Conservation (phyloP, 1,284 basidiomycete genomes). For the Fomitopsis pinicola region DNA sequence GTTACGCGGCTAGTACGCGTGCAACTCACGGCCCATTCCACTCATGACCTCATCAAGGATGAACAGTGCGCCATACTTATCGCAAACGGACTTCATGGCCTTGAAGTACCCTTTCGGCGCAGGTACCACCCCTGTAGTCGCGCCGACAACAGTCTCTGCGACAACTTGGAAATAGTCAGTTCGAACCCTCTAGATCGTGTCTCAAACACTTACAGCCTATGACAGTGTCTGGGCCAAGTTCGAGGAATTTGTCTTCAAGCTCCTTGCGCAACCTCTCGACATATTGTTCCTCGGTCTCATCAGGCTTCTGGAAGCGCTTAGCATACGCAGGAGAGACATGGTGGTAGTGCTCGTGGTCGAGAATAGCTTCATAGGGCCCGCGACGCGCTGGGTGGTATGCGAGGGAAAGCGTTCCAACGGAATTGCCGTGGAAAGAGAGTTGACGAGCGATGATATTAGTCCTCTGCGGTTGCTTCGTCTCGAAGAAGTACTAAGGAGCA, state of each 20-base stretch:
- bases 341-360: constrained; percentile 65
- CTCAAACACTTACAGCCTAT: constrained; percentile 56
- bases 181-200: neutral
- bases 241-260: constrained; percentile 79
- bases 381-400: constrained; percentile 63
- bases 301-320: constrained; percentile 63
- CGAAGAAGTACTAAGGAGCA: constrained; percentile 55
- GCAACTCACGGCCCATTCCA: constrained; percentile 74
- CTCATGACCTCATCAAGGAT: constrained; percentile 87
- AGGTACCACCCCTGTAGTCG: constrained; percentile 70
- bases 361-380: constrained; percentile 58
- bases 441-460: constrained; percentile 77
- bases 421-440: constrained; percentile 84
- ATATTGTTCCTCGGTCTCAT: constrained; percentile 75
- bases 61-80: constrained; percentile 82
- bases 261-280: constrained; percentile 72
- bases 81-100: constrained; percentile 84
- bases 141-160: constrained; percentile 82
- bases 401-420: constrained; percentile 64
- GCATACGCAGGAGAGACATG: constrained; percentile 86
- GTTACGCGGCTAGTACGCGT: constrained; percentile 1
- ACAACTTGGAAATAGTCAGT: constrained; percentile 48
- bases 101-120: constrained; percentile 79
- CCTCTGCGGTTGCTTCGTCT: constrained; percentile 64
- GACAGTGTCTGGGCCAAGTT: constrained; percentile 77